Base-by-base conservation (phyloP, 169 alveolate genomes). In the Cryptosporidium sp. region DNA sequence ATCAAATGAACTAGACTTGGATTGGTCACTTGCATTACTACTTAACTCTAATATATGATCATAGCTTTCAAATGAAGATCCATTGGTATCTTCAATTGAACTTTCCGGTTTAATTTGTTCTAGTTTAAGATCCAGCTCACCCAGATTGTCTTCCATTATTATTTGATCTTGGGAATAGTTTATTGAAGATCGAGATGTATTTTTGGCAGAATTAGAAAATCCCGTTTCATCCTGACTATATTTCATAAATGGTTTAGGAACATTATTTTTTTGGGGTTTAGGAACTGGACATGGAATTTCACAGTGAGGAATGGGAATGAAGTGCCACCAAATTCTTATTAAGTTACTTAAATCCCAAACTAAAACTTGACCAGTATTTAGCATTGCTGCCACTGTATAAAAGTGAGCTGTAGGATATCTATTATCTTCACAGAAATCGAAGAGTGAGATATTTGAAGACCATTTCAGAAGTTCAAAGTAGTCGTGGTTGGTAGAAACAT, bases 271-370 rank as follows among this genome's bases (percentile, higher is more conserved):
- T 62, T 80, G 71, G 12, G 89, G 89, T 65, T 80, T 80, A 12
- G 89, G 89, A 65, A 80, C 89, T 39, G 89, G 89, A 43, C 89
- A 80, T 10, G 89, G 89, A 26, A 80, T 62, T 41, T 80, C 89
- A 65, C 89, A 80, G 68, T 80, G 89, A 29, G 89, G 89, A 48
- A 80, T 80, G 2, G 89, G 89, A 26, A 80, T 80, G 43, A 80
- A 80, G 50, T 80, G 74, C 89, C 89, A 80, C 89, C 89, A 80
- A 39, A 80, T 65, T 65, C 89, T 61, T 18, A 80, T 80, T 18
- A 80, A 41, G 41, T 67, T 41, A 26, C 89, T 80, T 80, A 80
- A 65, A 12, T 80, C 89, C 89, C 89, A 80, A 80, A 80, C 89
- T 8, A 80, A 50, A 12, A 80, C 75, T 80, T 80, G 89, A 37